These are phyloP conservation scores for Patellaria atrata DNA, from an alignment of 495 filamentous ascomycete species.

Conservation along the genomic window DNA sequence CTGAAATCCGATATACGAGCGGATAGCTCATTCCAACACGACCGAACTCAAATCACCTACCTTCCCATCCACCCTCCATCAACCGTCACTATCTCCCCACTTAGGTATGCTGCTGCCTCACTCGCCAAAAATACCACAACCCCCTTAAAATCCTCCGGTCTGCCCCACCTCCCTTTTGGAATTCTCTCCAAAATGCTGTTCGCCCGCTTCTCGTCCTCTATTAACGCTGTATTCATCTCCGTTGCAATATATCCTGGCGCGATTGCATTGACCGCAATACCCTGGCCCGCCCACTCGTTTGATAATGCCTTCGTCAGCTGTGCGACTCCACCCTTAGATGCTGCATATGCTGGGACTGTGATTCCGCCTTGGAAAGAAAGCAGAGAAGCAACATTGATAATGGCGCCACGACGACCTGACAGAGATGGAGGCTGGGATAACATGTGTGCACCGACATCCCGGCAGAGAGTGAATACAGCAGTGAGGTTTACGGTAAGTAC, in stretches of 20 bases:
- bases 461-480: conserved; percentile 67
- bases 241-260: conserved; percentile 67
- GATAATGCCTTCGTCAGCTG: conserved; percentile 79
- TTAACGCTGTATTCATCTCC: conserved; percentile 80
- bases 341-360: conserved; percentile 82
- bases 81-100: conserved; percentile 64
- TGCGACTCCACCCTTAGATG: conserved; percentile 72
- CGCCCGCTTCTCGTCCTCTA: conserved; percentile 53
- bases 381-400: conserved; percentile 78
- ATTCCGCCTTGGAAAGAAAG: conserved; percentile 85
- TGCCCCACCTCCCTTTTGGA: conserved; percentile 76
- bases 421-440: conserved; percentile 41
- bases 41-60: conserved; percentile 24
- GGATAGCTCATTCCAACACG: not conserved
- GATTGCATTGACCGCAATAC: conserved; percentile 39
- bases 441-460: conserved; percentile 78
- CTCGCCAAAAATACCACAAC: conserved; percentile 65
- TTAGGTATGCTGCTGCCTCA: conserved; percentile 64
- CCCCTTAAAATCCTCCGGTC: conserved; percentile 81
- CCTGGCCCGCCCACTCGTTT: conserved; percentile 72
- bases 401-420: conserved; percentile 49
- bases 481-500: conserved; percentile 78
- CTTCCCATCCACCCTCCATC: conserved; percentile 94
- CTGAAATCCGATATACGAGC: not conserved
- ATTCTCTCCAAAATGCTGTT: conserved; percentile 68